phyloP scores from a whole-genome alignment of 2,329 filamentous ascomycete species.

The Fusarium sp. region DNA sequence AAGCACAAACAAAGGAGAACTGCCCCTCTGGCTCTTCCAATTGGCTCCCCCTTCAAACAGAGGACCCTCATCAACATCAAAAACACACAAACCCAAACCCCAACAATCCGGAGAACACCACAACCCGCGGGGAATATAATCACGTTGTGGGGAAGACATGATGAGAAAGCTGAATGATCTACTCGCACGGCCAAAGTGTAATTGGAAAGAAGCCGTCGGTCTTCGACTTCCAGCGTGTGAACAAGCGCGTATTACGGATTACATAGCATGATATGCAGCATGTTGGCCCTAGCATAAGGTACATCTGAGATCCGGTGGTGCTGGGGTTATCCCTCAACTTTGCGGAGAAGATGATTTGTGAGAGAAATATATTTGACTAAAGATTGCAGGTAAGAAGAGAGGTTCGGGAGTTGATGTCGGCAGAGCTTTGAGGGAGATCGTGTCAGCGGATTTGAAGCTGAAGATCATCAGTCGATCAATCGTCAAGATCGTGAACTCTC shows the following conservation, averaged over 20 bases:
- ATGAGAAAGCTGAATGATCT: background rate
- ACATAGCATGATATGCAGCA: background rate
- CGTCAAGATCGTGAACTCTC: background rate
- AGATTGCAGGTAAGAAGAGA: background rate
- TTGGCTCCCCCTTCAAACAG: background rate
- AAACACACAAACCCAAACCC: background rate
- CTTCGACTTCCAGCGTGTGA: slow-evolving; percentile 11
- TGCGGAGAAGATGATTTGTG: slow-evolving; percentile 3
- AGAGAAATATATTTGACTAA: background rate
- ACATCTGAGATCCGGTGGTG: slow-evolving; percentile 5
- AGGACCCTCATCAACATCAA: background rate
- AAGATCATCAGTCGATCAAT: background rate
- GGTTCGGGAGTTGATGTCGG: slow-evolving; percentile 6
- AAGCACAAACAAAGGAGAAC: background rate
- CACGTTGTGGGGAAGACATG: slow-evolving; percentile 1
- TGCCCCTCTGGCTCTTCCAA: background rate
- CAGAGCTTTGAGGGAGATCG: background rate
- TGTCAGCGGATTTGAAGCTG: background rate
- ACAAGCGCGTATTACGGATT: slow-evolving; percentile 1
- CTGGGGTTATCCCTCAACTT: slow-evolving; percentile 1
- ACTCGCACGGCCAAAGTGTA: background rate
- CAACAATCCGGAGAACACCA: background rate
- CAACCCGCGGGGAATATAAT: background rate
- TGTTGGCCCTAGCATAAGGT: background rate
- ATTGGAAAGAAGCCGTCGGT: background rate